Conservation (phyloP, 352 stramenopile genomes). For the Blastocystis sp. region DNA sequence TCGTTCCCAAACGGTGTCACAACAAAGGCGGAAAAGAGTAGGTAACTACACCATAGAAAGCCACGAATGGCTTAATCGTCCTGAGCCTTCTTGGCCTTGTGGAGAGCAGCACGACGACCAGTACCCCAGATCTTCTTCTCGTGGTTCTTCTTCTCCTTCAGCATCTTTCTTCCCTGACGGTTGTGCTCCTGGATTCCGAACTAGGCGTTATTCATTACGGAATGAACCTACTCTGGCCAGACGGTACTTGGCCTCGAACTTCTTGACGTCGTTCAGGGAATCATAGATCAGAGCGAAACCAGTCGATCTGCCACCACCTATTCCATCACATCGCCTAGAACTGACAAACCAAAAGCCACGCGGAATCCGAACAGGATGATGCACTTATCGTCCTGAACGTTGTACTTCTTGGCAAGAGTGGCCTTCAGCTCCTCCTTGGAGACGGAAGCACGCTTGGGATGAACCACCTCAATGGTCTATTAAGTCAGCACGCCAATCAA, state of each 20-base stretch:
- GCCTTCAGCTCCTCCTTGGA: conserved; percentile 59
- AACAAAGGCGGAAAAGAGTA: background rate
- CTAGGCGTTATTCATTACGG: background rate
- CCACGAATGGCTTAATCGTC: conserved; percentile 46
- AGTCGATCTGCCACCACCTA: conserved; percentile 49
- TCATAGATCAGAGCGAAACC: conserved; percentile 57
- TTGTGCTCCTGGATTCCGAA: conserved; percentile 54
- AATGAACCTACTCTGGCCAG: conserved; percentile 29
- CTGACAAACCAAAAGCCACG: conserved; percentile 25
- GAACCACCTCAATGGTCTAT: conserved; percentile 46
- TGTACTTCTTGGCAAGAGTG: conserved; percentile 55
- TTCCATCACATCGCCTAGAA: background rate
- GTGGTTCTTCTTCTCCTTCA: conserved; percentile 58
- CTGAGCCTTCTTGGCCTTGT: conserved; percentile 58
- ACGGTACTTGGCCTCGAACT: conserved; percentile 57
- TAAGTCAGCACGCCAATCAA: background rate
- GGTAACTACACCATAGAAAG: conserved; percentile 55
- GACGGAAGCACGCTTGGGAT: conserved; percentile 42
- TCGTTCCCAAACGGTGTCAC: background rate
- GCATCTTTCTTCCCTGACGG: conserved; percentile 55
- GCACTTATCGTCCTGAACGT: conserved; percentile 57
- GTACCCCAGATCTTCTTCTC: conserved; percentile 57
- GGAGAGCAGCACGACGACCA: conserved; percentile 56
- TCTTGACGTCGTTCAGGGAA: conserved; percentile 51
- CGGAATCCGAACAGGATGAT: conserved; percentile 58